phyloP scores from a whole-genome alignment of 768 basidiomycete genomes.

The Strobilomyces dryophilus region DNA sequence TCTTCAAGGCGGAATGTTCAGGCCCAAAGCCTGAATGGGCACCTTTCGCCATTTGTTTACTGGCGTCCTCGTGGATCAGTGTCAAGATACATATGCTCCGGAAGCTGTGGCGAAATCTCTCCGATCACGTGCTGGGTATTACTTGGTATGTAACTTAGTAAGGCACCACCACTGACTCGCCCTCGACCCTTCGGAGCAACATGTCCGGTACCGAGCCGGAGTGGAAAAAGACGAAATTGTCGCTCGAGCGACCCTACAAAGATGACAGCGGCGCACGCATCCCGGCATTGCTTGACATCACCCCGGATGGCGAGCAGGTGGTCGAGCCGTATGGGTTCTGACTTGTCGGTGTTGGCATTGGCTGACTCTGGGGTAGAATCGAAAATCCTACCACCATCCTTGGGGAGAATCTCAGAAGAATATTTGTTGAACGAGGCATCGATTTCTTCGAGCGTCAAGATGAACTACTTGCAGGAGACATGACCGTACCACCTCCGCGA shows the following conservation, averaged over 20 bases:
- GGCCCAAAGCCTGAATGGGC: conserved; percentile 12
- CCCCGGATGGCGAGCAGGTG: conserved; percentile 60
- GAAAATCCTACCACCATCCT: conserved; percentile 55
- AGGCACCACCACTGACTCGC: background rate
- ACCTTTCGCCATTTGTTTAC: conserved; percentile 28
- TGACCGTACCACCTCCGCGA: conserved; percentile 22
- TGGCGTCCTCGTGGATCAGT: conserved; percentile 28
- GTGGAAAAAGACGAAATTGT: conserved; percentile 61
- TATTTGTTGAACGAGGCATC: conserved; percentile 68
- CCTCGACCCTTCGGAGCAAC: background rate
- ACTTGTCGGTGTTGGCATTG: background rate
- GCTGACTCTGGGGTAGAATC: conserved; percentile 36
- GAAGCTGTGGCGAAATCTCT: background rate
- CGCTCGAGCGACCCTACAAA: conserved; percentile 78
- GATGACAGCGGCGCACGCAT: conserved; percentile 67
- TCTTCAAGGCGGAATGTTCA: conserved; percentile 42
- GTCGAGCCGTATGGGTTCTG: conserved; percentile 61
- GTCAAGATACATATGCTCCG: conserved; percentile 25
- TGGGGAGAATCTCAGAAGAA: conserved; percentile 61
- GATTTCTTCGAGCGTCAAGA: conserved; percentile 67
- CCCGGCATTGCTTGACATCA: conserved; percentile 63
- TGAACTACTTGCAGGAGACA: conserved; percentile 18
- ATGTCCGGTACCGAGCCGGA: conserved; percentile 33
- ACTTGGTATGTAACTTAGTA: background rate
- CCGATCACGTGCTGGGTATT: conserved; percentile 26